Evolutionary conservation across 306 rosid species (phyloP), one percentile per base, ranked within the genome.

Genomic region (Mimosa pudica): DNA sequence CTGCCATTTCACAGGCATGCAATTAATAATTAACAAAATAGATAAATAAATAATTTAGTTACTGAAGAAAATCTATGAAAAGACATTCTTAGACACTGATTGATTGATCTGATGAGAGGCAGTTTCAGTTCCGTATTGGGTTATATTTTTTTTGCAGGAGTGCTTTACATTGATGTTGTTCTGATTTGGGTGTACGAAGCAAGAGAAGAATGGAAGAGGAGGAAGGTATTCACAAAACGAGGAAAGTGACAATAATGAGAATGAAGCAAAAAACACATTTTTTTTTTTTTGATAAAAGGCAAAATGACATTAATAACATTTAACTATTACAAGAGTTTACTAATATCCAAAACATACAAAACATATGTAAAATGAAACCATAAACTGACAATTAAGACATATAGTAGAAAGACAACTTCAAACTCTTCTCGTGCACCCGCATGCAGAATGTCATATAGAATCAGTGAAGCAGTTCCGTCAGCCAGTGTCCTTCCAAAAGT

Each of bases 91-190:
- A 11, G 52, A 48, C 52, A n/a, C 14, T 17, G 1, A 0, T 17
- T 51, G 57, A 51, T 51, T 51, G 57, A 14, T 51, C 57, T 51
- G n/a, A 51, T 51, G n/a, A 51, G 18, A 51, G 57, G 2, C 57
- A 51, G 57, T 51, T 51, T 51, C 18, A 65, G 11, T 65, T 65
- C 46, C 24, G 47, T 35, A 65, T 36, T 20, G 66, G 38, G 38
- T 16, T 54, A 5, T 10, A 14, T 13, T 14, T 14, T 51, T 51
- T 51, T 17, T 38, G n/a, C 0, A n/a, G 18, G n/a, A 14, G 57
- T 14, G 63, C 7, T 18, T 57, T 32, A 57, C n/a, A 82, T 49
- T 76, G 49, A 82, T 62, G 69, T 65, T 51, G 5, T 8, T 77
- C 48, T 77, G 71, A 45, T 64, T 20, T 44, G 18, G 18, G 65